phyloP scores from a whole-genome alignment of 352 stramenopile genomes.

The Globisporangium polare region DNA sequence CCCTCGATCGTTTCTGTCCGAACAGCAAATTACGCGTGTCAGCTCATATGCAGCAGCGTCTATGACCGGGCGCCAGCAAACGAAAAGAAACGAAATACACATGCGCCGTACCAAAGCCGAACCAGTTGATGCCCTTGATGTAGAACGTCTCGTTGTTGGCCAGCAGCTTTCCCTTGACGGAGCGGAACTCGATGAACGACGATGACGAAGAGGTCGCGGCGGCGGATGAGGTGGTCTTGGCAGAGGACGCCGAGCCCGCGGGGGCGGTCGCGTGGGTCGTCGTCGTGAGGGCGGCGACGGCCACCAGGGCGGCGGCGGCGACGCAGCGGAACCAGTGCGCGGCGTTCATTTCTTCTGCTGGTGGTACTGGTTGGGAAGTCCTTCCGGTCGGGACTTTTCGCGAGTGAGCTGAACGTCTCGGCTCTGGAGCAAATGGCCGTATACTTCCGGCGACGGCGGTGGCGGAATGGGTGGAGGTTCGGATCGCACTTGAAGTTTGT shows the following conservation, averaged over 20 bases:
- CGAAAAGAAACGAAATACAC: neutral
- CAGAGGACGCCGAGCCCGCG: conserved; percentile 1
- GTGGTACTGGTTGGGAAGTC: neutral
- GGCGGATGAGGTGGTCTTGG: neutral
- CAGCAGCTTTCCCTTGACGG: conserved; percentile 47
- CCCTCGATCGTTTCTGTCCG: conserved; percentile 49
- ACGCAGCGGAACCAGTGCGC: conserved; percentile 4
- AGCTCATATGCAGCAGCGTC: neutral
- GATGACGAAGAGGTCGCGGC: neutral
- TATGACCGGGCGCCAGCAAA: neutral
- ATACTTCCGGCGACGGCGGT: neutral
- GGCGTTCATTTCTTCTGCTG: conserved; percentile 2
- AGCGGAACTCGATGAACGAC: conserved; percentile 63
- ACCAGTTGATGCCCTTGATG: conserved; percentile 76
- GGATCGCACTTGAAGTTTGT: neutral
- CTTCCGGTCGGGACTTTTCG: neutral
- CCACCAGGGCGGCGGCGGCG: neutral
- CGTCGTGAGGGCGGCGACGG: neutral
- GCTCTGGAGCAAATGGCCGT: neutral
- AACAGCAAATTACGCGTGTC: neutral
- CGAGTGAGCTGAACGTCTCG: conserved; percentile 3
- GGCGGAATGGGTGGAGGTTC: neutral
- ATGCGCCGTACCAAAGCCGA: conserved; percentile 40
- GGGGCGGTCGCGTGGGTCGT: neutral
- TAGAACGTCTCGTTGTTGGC: conserved; percentile 52